Evolutionary conservation across 1,284 basidiomycete genomes (phyloP).

Genomic region (Hymenochaete sp.): DNA sequence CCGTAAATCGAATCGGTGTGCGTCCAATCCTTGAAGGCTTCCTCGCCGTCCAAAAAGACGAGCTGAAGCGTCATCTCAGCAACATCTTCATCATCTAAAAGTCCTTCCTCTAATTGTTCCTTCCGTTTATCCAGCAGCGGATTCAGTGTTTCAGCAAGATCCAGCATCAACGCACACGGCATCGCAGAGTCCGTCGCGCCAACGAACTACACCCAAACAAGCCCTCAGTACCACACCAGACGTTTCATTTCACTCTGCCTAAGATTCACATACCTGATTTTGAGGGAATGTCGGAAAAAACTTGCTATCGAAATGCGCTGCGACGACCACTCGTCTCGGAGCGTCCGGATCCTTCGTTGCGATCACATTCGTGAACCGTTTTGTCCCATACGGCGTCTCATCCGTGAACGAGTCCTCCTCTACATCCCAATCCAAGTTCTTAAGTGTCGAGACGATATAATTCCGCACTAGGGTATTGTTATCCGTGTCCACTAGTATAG

Average conservation of each 20-base stretch:
- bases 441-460: slow-evolving; percentile 65
- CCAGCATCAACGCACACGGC: slow-evolving; percentile 89
- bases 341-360: slow-evolving; percentile 91
- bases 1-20: slow-evolving; percentile 90
- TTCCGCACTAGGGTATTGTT: slow-evolving; percentile 74
- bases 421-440: slow-evolving; percentile 73
- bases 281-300: slow-evolving; percentile 67
- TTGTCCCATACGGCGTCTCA: slow-evolving; percentile 77
- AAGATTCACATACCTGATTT: slow-evolving; percentile 51
- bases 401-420: slow-evolving; percentile 75
- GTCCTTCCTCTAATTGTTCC: slow-evolving; percentile 44
- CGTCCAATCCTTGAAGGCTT: slow-evolving; percentile 91
- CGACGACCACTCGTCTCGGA: slow-evolving; percentile 71
- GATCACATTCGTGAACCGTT: slow-evolving; percentile 84
- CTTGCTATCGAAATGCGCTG: slow-evolving; percentile 96
- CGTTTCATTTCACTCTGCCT: no score
- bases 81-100: slow-evolving; percentile 68
- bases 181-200: slow-evolving; percentile 98
- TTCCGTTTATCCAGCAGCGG: slow-evolving; percentile 59
- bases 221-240: neutral
- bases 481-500: slow-evolving; percentile 53
- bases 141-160: slow-evolving; percentile 76
- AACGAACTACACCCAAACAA: slow-evolving; percentile 55
- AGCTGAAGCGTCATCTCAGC: slow-evolving; percentile 83
- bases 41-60: slow-evolving; percentile 98